Conservation (phyloP, 2,329 filamentous ascomycete species). For the Xylaria digitata region DNA sequence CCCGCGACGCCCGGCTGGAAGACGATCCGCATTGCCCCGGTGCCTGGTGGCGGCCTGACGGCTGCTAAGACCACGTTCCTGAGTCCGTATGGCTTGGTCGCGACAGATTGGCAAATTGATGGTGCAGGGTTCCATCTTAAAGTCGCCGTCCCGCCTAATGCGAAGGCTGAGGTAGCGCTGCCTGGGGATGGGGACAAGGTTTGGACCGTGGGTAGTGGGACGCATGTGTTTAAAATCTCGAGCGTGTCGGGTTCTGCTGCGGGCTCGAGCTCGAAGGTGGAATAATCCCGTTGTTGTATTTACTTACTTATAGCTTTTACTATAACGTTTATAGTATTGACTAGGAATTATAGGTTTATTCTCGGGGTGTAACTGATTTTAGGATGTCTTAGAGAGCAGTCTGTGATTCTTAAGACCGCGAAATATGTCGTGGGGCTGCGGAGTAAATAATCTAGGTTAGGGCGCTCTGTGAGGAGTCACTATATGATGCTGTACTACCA, state of each 20-base stretch:
- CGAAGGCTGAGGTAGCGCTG: slow-evolving; percentile 41
- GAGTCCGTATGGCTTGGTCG: slow-evolving; percentile 51
- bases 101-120: slow-evolving; percentile 47
- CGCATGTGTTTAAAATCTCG: slow-evolving; percentile 37
- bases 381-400: no score
- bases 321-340: background rate
- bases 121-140: slow-evolving; percentile 39
- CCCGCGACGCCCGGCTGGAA: slow-evolving; percentile 57
- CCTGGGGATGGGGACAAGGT: slow-evolving; percentile 34
- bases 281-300: background rate
- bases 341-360: background rate
- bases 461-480: no score
- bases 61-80: slow-evolving; percentile 47
- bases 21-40: slow-evolving; percentile 51
- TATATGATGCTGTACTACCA: no score
- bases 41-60: slow-evolving; percentile 54
- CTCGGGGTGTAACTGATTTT: background rate
- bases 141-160: slow-evolving; percentile 44
- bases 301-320: background rate
- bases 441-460: no score
- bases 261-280: background rate
- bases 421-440: no score
- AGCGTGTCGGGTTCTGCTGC: background rate
- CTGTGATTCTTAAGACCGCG: no score
- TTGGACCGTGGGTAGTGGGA: slow-evolving; percentile 43